Conservation (phyloP, 1,139 yeast species). For the Yarrowia galli region DNA sequence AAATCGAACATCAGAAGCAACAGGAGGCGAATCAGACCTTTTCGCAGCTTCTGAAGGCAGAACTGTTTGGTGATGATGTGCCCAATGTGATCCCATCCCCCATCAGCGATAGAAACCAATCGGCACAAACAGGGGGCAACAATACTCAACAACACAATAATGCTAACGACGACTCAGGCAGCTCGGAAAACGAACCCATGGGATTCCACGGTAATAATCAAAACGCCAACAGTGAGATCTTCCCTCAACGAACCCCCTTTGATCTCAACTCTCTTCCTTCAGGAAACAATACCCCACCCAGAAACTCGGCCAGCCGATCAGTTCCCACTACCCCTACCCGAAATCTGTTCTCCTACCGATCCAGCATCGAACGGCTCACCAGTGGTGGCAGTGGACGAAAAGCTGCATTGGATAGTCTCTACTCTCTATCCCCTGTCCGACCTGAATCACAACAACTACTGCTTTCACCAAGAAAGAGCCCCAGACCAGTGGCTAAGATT, state of each 20-base stretch:
- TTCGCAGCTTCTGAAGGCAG: constrained; percentile 84
- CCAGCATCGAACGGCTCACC: constrained; percentile 17
- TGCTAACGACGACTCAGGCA: constrained; percentile 19
- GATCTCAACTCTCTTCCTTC: constrained; percentile 28
- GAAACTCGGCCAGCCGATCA: constrained; percentile 10
- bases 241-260: constrained; percentile 23
- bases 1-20: constrained; percentile 40
- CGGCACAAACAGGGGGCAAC: background rate
- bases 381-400: constrained; percentile 31
- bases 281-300: constrained; percentile 15
- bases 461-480: constrained; percentile 80
- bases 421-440: constrained; percentile 85
- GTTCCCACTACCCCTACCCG: constrained; percentile 32
- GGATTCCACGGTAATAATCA: constrained; percentile 9
- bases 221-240: constrained; percentile 15
- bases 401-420: constrained; percentile 50
- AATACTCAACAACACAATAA: background rate
- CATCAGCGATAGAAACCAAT: constrained; percentile 18
- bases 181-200: constrained; percentile 19
- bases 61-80: constrained; percentile 85
- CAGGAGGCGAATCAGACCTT: constrained; percentile 84
- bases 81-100: constrained; percentile 51
- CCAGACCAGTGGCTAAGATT: constrained; percentile 78
- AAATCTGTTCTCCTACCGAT: constrained; percentile 21
- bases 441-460: constrained; percentile 83